Conservation (phyloP, 306 rosid species). For the Arachis stenosperma region DNA sequence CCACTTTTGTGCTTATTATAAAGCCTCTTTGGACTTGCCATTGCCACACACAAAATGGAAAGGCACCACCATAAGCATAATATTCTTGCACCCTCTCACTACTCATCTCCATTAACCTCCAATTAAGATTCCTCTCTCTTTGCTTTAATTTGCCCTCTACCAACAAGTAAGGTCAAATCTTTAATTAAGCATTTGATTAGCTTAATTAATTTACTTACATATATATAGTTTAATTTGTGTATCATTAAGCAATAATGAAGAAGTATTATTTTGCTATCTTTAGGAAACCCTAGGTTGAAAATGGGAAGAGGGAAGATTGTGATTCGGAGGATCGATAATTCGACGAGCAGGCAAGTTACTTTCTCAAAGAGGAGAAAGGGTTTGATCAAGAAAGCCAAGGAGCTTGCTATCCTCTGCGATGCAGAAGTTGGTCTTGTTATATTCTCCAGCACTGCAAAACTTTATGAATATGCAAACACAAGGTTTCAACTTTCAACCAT, state of each 20-base stretch:
- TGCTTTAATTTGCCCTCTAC: constrained; percentile 10
- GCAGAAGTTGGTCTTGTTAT: constrained; percentile 81
- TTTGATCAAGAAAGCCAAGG: constrained; percentile 84
- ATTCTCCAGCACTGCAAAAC: constrained; percentile 79
- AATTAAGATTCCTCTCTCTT: background rate
- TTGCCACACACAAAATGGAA: constrained; percentile 15
- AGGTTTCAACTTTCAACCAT: constrained; percentile 40
- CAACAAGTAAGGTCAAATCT: constrained; percentile 47
- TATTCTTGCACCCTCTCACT: constrained; percentile 33
- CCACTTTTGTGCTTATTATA: constrained; percentile 19
- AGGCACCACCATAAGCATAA: background rate
- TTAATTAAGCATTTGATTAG: background rate
- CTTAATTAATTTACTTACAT: constrained; percentile 3
- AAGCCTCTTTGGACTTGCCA: background rate
- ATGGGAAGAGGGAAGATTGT: constrained; percentile 96
- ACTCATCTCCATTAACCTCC: constrained; percentile 4
- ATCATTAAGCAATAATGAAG: background rate
- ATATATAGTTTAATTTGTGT: background rate
- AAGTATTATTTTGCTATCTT: background rate
- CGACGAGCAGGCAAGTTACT: constrained; percentile 85
- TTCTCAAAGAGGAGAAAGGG: constrained; percentile 95
- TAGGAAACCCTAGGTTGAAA: constrained; percentile 54
- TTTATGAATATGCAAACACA: constrained; percentile 79
- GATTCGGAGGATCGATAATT: constrained; percentile 77
- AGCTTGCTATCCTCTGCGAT: constrained; percentile 82